Evolutionary conservation across 2,329 filamentous ascomycete species (phyloP), one percentile per base, ranked within the genome.

Genomic region (Orbilia quercus): DNA sequence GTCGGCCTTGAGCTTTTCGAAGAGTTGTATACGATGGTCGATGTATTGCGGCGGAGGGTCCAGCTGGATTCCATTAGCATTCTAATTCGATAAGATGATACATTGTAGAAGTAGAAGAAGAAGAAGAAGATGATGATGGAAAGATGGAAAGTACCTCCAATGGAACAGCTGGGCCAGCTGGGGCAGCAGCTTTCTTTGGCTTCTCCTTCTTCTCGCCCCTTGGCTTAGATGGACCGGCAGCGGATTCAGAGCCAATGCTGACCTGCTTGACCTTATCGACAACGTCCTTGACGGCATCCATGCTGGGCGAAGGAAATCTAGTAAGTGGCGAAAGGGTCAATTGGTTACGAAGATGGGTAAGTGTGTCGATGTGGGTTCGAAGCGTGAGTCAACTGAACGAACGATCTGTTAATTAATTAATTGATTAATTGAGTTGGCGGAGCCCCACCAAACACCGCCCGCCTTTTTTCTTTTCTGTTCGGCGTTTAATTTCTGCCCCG

Each of bases 1-100:
- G 80, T 90, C 87, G 76, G 91, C 89, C 85, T 96, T 96, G 76
- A 97, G 85, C 80, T 90, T 88, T 80, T 97, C 91, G 82, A 97
- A 97, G 54, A 98, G 84, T 59, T 90, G 87, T 79, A 97, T 89
- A 75, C 95, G 89, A 81, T 92, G 88, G 79, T 93, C 84, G 75
- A 98, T 88, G 81, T 91, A 96, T 72, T 89, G 88, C 65, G 93
- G 90, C 18, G 87, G 84, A 25, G 82, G 85, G 77, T 80, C 81
- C 79, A 82, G 80, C 82, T 78, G 55, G 23, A 45, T 36, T 51
- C 20, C 2, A 54, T 72, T 65, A 40, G 51, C 23, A 31, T 47
- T 20, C 50, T 36, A 14, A 6, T 23, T 31, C 25, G 22, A 51
- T 1, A 16, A 16, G 36, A 53, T n/a, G 31, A 36, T 18, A 54